Percentiles rank a stretch among this genome's conserved stretches.
phyloP scores from a whole-genome alignment of 352 stramenopile species.

The Aphanomyces astaci region DNA sequence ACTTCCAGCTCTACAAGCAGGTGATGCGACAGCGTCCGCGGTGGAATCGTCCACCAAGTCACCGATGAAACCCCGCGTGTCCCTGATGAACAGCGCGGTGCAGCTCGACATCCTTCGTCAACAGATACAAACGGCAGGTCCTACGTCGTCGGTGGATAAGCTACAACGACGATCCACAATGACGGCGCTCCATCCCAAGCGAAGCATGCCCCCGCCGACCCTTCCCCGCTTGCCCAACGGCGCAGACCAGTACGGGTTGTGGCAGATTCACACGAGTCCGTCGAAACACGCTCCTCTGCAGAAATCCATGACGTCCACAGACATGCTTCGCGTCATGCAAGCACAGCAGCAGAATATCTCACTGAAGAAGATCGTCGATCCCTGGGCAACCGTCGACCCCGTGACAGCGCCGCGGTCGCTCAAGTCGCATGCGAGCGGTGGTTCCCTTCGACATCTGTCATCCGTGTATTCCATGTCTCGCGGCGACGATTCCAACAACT shows the following conservation, averaged over 20 bases:
- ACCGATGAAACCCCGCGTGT: neutral
- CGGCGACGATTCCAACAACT: neutral
- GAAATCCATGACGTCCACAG: constrained; percentile 1
- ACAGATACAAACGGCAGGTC: neutral
- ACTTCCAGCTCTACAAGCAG: neutral
- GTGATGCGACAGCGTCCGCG: neutral
- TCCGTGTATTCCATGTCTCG: neutral
- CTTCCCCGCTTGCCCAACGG: neutral
- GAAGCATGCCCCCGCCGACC: neutral
- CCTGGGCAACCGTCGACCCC: neutral
- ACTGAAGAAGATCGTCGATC: neutral
- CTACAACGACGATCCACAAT: neutral
- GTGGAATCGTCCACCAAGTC: neutral
- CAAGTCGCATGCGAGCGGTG: neutral
- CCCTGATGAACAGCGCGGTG: neutral
- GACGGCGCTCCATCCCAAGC: constrained; percentile 1
- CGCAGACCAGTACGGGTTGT: neutral
- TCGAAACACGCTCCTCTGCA: neutral
- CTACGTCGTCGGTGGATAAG: neutral
- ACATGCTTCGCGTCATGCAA: neutral
- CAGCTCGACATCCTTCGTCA: neutral
- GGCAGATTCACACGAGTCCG: neutral
- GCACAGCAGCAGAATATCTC: neutral
- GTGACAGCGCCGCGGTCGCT: neutral
- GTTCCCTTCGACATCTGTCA: neutral